These are phyloP conservation scores for Macrolepiota albuminosa DNA, from an alignment of 768 basidiomycete genomes.

Conservation along the genomic window DNA sequence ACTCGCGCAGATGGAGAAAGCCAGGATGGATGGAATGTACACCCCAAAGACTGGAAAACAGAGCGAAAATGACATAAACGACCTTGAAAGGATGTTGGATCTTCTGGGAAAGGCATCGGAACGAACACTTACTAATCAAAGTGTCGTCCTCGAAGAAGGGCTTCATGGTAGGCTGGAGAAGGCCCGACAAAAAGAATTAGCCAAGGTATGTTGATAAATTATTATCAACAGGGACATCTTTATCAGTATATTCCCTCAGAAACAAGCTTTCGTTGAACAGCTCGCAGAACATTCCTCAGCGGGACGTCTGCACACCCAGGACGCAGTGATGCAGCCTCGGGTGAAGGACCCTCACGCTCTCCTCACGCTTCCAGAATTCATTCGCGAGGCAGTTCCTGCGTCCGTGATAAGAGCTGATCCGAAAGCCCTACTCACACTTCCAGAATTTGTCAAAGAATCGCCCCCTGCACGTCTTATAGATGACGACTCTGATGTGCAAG, in stretches of 20 bases:
- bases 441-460: conserved; percentile 55
- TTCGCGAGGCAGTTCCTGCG: conserved; percentile 46
- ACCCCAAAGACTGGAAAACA: conserved; percentile 29
- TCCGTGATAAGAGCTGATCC: conserved; percentile 30
- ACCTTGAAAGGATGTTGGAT: conserved; percentile 69
- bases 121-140: conserved; percentile 64
- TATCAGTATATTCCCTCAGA: conserved; percentile 32
- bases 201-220: conserved; percentile 44
- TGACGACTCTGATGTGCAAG: conserved; percentile 8
- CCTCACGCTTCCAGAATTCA: conserved; percentile 59
- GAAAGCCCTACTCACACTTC: conserved; percentile 49
- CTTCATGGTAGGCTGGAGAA: conserved; percentile 53
- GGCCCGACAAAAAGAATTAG: conserved; percentile 51
- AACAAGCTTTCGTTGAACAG: conserved; percentile 71
- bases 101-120: conserved; percentile 68
- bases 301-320: conserved; percentile 76
- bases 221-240: not conserved
- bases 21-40: conserved; percentile 39
- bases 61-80: conserved; percentile 45
- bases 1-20: conserved; percentile 69
- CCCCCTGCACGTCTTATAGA: conserved; percentile 25
- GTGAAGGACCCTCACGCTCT: conserved; percentile 48
- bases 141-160: conserved; percentile 60
- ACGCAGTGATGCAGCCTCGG: conserved; percentile 51
- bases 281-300: conserved; percentile 66